Evolutionary conservation across 2,329 filamentous ascomycete genomes (phyloP), one percentile per base, ranked within the genome.

Genomic region (Hymenoscyphus occultus): DNA sequence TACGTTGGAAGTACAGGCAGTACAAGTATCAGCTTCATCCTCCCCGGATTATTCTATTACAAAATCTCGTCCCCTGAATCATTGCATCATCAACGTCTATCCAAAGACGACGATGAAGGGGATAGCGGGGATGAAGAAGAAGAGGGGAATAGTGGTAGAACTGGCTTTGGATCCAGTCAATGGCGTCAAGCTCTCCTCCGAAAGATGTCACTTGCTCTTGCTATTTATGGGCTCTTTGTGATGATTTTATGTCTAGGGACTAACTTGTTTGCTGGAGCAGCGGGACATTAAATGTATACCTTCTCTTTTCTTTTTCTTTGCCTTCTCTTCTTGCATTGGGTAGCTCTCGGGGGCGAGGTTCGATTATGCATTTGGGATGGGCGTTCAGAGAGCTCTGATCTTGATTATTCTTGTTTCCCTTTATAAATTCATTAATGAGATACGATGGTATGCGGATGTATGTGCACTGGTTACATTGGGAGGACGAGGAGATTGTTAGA

Each of bases 1-100:
- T 99, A 97, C 71, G 95, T 99, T 12, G 95, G 95, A 45, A 93
- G 90, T 72, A 99, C 95, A 0, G 95, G 95, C 62, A 94, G 90
- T 61, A 99, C 95, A 0, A 92, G 92, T 67, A 99, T 99, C 73
- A 96, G 92, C 67, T 99, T 99, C 76, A 98, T 99, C 70, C 83
- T 99, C 0, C 95, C 95, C 0, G 95, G 95, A 0, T 79, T 99
- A 3, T 99, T 99, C 77, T 99, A 98, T 78, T 99, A 98, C 80
- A 98, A 98, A 78, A 98, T 99, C 66, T 96, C 92, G 13, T 88
- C 92, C 31, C 95, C 95, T 0, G 90, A 97, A 63, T 94, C 91
- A 56, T 84, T 89, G 35, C 87, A 94, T 68, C 93, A 97, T 72
- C 94, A 97, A 76, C 86, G 90, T 14, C 81, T 98, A 10, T 81